Evolutionary conservation across 805 yeast species (phyloP), one percentile per base, ranked within the genome.

Genomic region (Wickerhamiella sorbophila): DNA sequence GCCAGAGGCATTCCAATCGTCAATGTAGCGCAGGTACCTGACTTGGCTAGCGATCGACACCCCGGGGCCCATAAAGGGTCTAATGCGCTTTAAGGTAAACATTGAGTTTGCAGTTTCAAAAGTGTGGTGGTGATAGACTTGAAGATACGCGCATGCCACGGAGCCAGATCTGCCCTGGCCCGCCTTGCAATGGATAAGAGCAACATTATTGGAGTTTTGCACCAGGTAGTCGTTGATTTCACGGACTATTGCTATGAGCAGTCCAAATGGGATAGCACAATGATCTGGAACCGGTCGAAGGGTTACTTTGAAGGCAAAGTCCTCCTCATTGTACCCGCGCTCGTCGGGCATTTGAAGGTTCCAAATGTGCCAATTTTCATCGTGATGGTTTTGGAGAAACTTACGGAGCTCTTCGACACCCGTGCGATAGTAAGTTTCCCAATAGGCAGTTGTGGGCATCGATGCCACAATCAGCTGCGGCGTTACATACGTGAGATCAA

Each of bases 91-190:
- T 5, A 52, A 43, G 2, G 79, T 73, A 55, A 79, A 86, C 5
- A 65, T 44, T 0, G 57, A 58, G 33, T 71, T 64, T 1, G 86
- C 82, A 16, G 63, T 66, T 1, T 61, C 58, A 12, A 69, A 62
- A 0, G 66, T 46, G 41, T 65, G 42, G 2, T 60, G 60, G 27
- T 57, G 56, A 39, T 59, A 55, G 40, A 65, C 66, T 72, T 86
- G 77, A 47, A 87, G 57, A 53, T 75, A 80, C 0, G 86, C 83
- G 45, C 82, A 74, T 5, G 72, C 71, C 1, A 84, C 60, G 1
- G 86, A 69, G 0, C 97, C 96, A 0, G 94, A 78, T 21, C 97
- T 64, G 0, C 97, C 97, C 59, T 85, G 86, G 0, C 97, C 97
- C 48, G 83, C 82, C 53, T 80, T 77, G 56, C 97, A 88, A 56